These are phyloP conservation scores for Tricholoma sp. DNA, from an alignment of 768 basidiomycete genomes.

Conservation along the genomic window DNA sequence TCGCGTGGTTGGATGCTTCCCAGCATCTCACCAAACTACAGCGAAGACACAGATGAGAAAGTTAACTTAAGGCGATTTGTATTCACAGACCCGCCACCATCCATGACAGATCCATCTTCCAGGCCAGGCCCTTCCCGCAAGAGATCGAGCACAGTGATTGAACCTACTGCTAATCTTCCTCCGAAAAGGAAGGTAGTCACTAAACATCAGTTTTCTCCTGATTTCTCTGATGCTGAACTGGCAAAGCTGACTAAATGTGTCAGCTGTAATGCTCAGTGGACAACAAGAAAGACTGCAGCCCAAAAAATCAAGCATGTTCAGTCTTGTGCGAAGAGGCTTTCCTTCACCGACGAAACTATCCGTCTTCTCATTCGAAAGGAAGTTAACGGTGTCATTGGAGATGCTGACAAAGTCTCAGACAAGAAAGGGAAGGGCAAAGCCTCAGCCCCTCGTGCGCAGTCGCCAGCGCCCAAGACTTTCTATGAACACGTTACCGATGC, in stretches of 20 bases:
- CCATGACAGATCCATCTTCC: not conserved
- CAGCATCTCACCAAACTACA: conserved; percentile 14
- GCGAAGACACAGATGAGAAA: conserved; percentile 19
- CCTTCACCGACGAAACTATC: conserved; percentile 51
- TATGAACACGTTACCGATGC: conserved; percentile 47
- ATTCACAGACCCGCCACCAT: conserved; percentile 17
- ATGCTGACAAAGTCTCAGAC: conserved; percentile 13
- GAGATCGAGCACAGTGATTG: conserved; percentile 6
- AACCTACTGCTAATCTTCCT: conserved; percentile 4
- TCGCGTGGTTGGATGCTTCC: not conserved
- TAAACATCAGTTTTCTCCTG: conserved; percentile 20
- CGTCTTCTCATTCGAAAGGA: conserved; percentile 47
- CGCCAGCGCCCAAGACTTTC: conserved; percentile 32
- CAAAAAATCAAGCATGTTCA: conserved; percentile 68
- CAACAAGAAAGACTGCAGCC: conserved; percentile 52
- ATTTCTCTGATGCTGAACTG: conserved; percentile 45
- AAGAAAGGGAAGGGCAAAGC: conserved; percentile 20
- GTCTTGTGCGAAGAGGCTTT: conserved; percentile 60
- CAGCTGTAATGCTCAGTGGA: conserved; percentile 64
- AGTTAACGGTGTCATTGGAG: conserved; percentile 17
- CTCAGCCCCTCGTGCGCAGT: conserved; percentile 2
- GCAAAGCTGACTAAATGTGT: conserved; percentile 51
- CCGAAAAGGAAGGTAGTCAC: conserved; percentile 10
- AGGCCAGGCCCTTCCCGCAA: conserved; percentile 9
- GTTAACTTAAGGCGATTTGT: conserved; percentile 37